phyloP scores from a whole-genome alignment of 2,329 filamentous ascomycete genomes.

The Didymella keratinophila region DNA sequence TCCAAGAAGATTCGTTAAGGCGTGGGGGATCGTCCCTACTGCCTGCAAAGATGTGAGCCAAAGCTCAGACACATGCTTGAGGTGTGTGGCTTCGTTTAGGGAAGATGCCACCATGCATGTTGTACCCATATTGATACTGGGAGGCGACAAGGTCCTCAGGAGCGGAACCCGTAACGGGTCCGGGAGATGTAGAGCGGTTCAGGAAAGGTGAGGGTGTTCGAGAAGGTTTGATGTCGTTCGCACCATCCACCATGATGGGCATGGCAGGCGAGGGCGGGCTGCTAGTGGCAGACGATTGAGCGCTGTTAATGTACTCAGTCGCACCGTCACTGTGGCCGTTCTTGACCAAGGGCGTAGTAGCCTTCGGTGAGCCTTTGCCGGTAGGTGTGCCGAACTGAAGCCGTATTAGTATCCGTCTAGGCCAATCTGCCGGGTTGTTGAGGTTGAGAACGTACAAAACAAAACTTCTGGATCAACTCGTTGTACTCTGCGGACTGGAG shows the following conservation, averaged over 20 bases:
- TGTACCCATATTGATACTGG: slow-evolving; percentile 53
- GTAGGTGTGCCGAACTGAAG: slow-evolving; percentile 60
- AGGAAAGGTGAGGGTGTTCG: slow-evolving; percentile 47
- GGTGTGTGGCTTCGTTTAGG: slow-evolving; percentile 55
- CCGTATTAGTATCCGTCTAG: slow-evolving; percentile 52
- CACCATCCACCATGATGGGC: slow-evolving; percentile 50
- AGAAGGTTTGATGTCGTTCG: slow-evolving; percentile 44
- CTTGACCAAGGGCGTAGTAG: slow-evolving; percentile 35
- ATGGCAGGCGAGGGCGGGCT: slow-evolving; percentile 49
- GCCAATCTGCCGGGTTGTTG: slow-evolving; percentile 45
- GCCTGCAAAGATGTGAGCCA: slow-evolving; percentile 20
- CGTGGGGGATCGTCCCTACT: slow-evolving; percentile 15
- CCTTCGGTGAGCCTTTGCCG: slow-evolving; percentile 51
- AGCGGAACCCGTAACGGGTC: slow-evolving; percentile 50
- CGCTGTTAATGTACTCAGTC: slow-evolving; percentile 40
- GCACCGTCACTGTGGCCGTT: slow-evolving; percentile 41
- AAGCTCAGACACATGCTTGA: slow-evolving; percentile 49
- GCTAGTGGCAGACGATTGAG: slow-evolving; percentile 46
- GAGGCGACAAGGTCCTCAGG: slow-evolving; percentile 52
- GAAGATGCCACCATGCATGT: slow-evolving; percentile 54
- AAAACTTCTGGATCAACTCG: slow-evolving; percentile 98
- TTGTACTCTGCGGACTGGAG: slow-evolving; percentile 91
- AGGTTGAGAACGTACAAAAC: slow-evolving; percentile 86
- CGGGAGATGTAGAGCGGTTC: slow-evolving; percentile 54
- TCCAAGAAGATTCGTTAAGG: slow-evolving; percentile 50